Conservation (phyloP, 1,284 basidiomycete genomes). For the Heterobasidion annosum region DNA sequence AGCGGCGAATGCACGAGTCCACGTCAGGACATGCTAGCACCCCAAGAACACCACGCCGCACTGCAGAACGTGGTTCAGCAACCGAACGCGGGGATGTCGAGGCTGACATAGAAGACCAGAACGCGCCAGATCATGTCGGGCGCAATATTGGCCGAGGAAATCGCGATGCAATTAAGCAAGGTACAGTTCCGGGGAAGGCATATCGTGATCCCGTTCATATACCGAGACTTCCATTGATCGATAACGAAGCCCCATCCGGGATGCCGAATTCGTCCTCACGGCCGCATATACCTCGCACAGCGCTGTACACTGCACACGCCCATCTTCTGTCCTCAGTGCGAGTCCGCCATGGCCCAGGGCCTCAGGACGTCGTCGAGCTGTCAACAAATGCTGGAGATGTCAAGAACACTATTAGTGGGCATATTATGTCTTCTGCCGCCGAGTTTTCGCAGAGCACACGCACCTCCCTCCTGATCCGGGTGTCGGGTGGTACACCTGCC, state of each 20-base stretch:
- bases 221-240: background rate
- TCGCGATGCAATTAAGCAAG: background rate
- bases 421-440: background rate
- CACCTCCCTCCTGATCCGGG: conserved; percentile 2
- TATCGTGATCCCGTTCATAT: background rate
- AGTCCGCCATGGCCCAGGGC: background rate
- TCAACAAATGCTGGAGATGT: background rate
- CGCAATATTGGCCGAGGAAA: background rate
- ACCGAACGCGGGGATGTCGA: background rate
- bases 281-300: conserved; percentile 13
- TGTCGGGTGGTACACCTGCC: background rate
- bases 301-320: conserved; percentile 40
- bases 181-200: background rate
- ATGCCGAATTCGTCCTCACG: background rate
- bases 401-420: too few relatives aligned
- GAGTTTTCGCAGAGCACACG: background rate
- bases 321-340: conserved; percentile 24
- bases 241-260: background rate
- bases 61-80: background rate
- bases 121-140: background rate
- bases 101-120: background rate
- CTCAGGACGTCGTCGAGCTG: background rate
- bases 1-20: background rate
- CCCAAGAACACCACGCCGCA: background rate
- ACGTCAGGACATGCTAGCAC: background rate